Conservation (phyloP, 306 rosid species). For the Fragaria ananassa region DNA sequence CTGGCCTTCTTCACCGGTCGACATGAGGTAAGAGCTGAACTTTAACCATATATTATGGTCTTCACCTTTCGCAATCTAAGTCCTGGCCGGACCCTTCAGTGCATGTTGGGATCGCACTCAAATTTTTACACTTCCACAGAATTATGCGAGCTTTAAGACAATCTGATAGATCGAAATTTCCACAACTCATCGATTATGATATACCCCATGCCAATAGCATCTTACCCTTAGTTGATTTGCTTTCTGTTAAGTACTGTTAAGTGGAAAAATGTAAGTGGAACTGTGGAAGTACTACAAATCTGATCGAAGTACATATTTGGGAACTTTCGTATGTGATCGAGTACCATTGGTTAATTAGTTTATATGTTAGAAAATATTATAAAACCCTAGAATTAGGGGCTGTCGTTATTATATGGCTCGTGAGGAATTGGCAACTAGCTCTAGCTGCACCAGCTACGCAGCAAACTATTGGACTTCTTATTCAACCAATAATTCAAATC, state of each 20-base stretch:
- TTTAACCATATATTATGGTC: neutral
- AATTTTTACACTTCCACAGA: neutral
- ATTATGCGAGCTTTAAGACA: neutral
- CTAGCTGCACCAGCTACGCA: neutral
- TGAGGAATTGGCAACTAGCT: neutral
- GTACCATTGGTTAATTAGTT: neutral
- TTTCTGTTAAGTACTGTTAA: neutral
- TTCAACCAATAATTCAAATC: neutral
- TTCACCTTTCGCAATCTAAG: neutral
- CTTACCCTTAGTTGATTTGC: neutral
- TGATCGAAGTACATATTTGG: neutral
- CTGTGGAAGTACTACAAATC: neutral
- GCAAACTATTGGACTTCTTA: neutral
- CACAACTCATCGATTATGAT: neutral
- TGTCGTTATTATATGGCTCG: neutral
- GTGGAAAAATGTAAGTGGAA: neutral
- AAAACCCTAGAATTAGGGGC: slow-evolving; percentile 1
- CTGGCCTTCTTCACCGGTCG: slow-evolving; percentile 79
- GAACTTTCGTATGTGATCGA: neutral
- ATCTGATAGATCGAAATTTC: neutral
- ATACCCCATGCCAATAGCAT: no score
- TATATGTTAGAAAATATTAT: slow-evolving; percentile 6
- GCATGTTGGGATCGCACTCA: neutral
- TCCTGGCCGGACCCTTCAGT: neutral
- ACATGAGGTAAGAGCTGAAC: slow-evolving; percentile 44